Conservation (phyloP, 768 basidiomycete species). For the Kwoniella botswanensis region DNA sequence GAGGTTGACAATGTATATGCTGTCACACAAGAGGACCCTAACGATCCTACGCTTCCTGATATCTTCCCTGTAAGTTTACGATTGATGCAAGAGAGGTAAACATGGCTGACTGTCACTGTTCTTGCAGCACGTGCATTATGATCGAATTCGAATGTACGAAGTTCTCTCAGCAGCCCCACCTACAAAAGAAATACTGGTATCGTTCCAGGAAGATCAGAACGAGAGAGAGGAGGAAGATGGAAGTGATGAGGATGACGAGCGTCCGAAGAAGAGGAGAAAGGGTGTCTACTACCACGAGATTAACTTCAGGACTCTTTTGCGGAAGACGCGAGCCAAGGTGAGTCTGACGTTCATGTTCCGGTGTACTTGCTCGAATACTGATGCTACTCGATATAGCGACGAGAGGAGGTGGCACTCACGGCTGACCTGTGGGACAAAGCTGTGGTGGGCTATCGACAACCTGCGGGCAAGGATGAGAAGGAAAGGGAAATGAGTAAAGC, state of each 20-base stretch:
- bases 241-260: slow-evolving; percentile 5
- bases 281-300: slow-evolving; percentile 44
- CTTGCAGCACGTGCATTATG: slow-evolving; percentile 39
- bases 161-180: slow-evolving; percentile 34
- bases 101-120: neutral
- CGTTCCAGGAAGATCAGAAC: slow-evolving; percentile 40
- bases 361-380: neutral
- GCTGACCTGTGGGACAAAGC: slow-evolving; percentile 39
- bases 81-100: neutral
- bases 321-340: slow-evolving; percentile 43
- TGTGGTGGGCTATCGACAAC: slow-evolving; percentile 34
- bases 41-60: slow-evolving; percentile 25
- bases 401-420: slow-evolving; percentile 26
- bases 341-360: slow-evolving; percentile 4
- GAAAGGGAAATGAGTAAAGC: slow-evolving; percentile 23
- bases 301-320: slow-evolving; percentile 34
- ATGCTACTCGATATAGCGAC: slow-evolving; percentile 18
- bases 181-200: slow-evolving; percentile 43
- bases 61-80: slow-evolving; percentile 30
- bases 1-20: slow-evolving; percentile 31
- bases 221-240: neutral
- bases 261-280: slow-evolving; percentile 26
- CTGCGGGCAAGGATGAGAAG: slow-evolving; percentile 25
- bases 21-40: slow-evolving; percentile 32
- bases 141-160: slow-evolving; percentile 49